These are phyloP conservation scores for Quillaja saponaria DNA, from an alignment of 306 rosid species.

Conservation along the genomic window DNA sequence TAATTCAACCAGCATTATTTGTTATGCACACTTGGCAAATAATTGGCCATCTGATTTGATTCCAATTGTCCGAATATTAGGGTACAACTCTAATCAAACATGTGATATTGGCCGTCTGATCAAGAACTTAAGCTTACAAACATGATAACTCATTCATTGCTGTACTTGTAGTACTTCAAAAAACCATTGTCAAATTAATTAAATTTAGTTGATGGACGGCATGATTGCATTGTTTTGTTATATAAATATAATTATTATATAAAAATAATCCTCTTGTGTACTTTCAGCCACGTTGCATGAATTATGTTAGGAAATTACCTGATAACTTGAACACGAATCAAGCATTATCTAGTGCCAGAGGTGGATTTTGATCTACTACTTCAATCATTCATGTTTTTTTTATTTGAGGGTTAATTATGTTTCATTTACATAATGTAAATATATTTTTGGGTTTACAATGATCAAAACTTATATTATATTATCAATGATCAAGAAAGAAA, in stretches of 20 bases:
- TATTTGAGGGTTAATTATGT: conserved; percentile 7
- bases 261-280: conserved; percentile 28
- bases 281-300: conserved; percentile 32
- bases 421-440: too few relatives aligned
- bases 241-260: not conserved
- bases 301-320: conserved; percentile 26
- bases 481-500: too few relatives aligned
- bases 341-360: conserved; percentile 35
- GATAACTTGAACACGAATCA: conserved; percentile 31
- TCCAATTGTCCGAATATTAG: conserved; percentile 65
- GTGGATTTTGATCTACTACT: conserved; percentile 33
- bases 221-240: conserved; percentile 27
- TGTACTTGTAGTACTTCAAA: conserved; percentile 62
- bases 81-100: conserved; percentile 45
- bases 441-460: too few relatives aligned
- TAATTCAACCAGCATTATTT: conserved; percentile 31
- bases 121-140: conserved; percentile 31
- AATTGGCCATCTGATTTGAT: conserved; percentile 52
- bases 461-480: too few relatives aligned
- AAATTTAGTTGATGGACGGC: conserved; percentile 36
- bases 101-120: conserved; percentile 39
- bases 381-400: conserved; percentile 43
- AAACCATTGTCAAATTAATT: conserved; percentile 38
- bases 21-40: conserved; percentile 34
- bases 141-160: conserved; percentile 41